These are phyloP conservation scores for Gentiana macrophylla DNA, from an alignment of 257 asterid species.

Conservation along the genomic window DNA sequence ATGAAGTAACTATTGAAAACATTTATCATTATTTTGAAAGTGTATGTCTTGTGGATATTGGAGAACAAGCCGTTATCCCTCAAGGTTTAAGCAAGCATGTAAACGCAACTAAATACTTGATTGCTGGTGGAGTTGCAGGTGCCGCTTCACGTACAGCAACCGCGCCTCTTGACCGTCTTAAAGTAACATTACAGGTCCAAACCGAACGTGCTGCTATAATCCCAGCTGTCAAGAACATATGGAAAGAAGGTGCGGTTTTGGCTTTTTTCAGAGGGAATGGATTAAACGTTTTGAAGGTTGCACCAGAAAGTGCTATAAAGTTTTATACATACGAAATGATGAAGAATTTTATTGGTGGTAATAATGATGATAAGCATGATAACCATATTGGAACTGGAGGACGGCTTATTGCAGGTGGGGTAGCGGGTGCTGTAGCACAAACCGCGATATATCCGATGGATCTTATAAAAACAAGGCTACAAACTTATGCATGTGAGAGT, in stretches of 20 bases:
- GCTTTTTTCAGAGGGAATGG: constrained; percentile 95
- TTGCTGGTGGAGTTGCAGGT: constrained; percentile 99
- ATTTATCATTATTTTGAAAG: constrained; percentile 89
- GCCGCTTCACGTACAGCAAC: constrained; percentile 93
- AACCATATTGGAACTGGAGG: constrained; percentile 62
- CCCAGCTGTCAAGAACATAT: constrained; percentile 52
- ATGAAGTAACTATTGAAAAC: constrained; percentile 88
- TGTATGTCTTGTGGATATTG: constrained; percentile 89
- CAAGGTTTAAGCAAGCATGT: constrained; percentile 91
- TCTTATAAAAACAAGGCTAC: constrained; percentile 89
- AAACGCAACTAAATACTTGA: constrained; percentile 65
- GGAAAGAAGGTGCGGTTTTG: constrained; percentile 60
- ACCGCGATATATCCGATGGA: constrained; percentile 95
- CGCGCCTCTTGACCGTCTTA: constrained; percentile 92
- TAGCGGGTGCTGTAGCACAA: constrained; percentile 99
- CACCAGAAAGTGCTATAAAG: constrained; percentile 98
- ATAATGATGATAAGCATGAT: constrained; percentile 24
- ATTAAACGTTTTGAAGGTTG: constrained; percentile 81
- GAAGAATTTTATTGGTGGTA: constrained; percentile 50
- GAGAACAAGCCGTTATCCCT: constrained; percentile 90
- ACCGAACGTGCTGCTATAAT: constrained; percentile 56
- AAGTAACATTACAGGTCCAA: constrained; percentile 87
- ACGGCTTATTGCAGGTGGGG: constrained; percentile 72
- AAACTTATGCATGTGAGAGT: constrained; percentile 54
- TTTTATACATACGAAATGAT: constrained; percentile 74